Conservation (phyloP, 225 moss, liverwort and hornwort genomes). For the Bryoerythrophyllum caledonicum region DNA sequence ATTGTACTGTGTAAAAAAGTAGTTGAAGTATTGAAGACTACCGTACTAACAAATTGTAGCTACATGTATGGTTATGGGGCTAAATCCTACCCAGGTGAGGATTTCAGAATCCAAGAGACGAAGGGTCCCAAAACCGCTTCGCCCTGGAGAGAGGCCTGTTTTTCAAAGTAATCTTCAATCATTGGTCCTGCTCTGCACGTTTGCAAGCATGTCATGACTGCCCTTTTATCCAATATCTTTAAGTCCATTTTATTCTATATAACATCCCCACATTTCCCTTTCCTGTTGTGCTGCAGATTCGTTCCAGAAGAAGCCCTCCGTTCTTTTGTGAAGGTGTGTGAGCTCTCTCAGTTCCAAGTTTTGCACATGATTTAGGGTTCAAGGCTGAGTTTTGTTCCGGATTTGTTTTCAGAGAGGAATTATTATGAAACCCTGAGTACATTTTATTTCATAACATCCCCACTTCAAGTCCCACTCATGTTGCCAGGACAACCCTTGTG, state of each 20-base stretch:
- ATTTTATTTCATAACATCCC: too few species aligned
- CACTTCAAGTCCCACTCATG: too few species aligned
- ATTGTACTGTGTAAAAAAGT: too few species aligned
- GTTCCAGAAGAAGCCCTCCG: neutral
- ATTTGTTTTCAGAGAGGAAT: too few species aligned
- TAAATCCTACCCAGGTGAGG: neutral
- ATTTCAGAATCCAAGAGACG: slow-evolving; percentile 9
- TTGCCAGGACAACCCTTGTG: too few species aligned
- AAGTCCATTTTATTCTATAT: neutral
- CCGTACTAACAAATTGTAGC: neutral
- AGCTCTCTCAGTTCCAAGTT: neutral
- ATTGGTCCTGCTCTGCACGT: neutral
- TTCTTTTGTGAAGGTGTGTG: neutral
- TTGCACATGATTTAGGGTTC: neutral
- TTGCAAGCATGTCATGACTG: slow-evolving; percentile 9
- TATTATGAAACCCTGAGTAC: too few species aligned
- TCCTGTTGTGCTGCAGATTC: slow-evolving; percentile 8
- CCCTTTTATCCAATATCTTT: slow-evolving; percentile 4
- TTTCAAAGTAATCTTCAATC: slow-evolving; percentile 5
- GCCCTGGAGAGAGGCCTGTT: neutral
- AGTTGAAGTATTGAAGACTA: too few species aligned
- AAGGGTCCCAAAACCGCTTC: slow-evolving; percentile 19
- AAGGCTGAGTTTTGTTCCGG: neutral
- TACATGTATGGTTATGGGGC: neutral
- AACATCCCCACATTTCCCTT: neutral